phyloP scores from a whole-genome alignment of 208 protist species.

The Tritrichomonas musculus region DNA sequence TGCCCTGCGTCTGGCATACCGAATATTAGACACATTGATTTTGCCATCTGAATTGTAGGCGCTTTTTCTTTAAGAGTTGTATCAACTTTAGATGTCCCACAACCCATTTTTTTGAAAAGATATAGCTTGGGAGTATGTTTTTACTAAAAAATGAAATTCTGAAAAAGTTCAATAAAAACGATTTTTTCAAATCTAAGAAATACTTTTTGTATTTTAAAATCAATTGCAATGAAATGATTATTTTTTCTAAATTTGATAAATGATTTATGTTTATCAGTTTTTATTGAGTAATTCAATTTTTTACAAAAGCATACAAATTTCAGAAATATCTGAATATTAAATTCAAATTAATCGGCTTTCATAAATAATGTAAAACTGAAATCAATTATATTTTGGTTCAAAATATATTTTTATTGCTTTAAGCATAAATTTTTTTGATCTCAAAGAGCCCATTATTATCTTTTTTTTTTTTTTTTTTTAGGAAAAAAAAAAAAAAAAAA shows the following conservation, averaged over 20 bases:
- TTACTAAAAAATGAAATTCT: no score
- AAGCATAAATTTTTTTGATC: background rate
- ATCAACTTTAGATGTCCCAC: background rate
- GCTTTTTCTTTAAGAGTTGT: background rate
- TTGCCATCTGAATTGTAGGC: background rate
- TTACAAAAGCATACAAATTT: background rate
- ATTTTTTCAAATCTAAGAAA: no score
- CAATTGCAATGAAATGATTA: background rate
- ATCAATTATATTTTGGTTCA: background rate
- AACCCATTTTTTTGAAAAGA: no score
- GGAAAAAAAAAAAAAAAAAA: no score
- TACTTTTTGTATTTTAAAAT: background rate
- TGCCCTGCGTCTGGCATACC: background rate
- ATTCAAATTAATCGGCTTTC: background rate
- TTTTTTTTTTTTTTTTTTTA: background rate
- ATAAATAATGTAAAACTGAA: background rate
- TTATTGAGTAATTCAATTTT: background rate
- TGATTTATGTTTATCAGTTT: background rate
- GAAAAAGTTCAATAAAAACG: no score
- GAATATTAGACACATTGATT: background rate
- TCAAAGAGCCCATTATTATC: background rate
- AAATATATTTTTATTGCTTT: background rate
- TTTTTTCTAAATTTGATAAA: background rate
- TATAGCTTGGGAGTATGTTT: no score
- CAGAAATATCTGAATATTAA: background rate